Evolutionary conservation across 306 rosid species (phyloP).

Genomic region (Dalbergia cultrata): DNA sequence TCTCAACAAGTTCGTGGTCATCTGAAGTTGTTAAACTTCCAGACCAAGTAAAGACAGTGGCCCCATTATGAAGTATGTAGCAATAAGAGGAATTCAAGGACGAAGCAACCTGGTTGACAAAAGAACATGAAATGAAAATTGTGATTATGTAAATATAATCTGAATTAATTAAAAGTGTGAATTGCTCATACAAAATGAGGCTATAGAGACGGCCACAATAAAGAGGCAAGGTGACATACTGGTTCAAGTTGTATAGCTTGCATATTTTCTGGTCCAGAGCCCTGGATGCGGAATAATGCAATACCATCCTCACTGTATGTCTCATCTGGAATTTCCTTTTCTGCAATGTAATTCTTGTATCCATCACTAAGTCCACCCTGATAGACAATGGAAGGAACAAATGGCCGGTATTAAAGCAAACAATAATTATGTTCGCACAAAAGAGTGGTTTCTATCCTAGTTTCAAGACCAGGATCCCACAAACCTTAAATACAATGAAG

Average conservation of each 20-base stretch:
- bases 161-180: conserved; percentile 31
- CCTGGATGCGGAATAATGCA: conserved; percentile 95
- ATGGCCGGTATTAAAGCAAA: conserved; percentile 36
- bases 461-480: conserved; percentile 47
- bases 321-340: conserved; percentile 79
- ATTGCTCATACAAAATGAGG: conserved; percentile 26
- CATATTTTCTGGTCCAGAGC: conserved; percentile 96
- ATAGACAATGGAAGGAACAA: conserved; percentile 40
- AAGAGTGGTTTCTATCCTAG: conserved; percentile 12
- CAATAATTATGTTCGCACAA: conserved; percentile 11
- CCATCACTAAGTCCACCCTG: conserved; percentile 98
- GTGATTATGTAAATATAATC: conserved; percentile 15
- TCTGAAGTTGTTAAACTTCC: conserved; percentile 81
- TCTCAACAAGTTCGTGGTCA: conserved; percentile 83
- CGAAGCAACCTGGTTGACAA: conserved; percentile 72
- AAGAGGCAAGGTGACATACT: conserved; percentile 56
- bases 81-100: conserved; percentile 96
- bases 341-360: conserved; percentile 72
- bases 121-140: conserved; percentile 27
- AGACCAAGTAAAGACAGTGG: conserved; percentile 79
- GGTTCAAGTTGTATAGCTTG: conserved; percentile 97
- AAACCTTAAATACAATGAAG: conserved; percentile 81
- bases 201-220: conserved; percentile 17
- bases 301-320: conserved; percentile 84
- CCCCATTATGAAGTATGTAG: conserved; percentile 78